Percentiles rank a stretch among this genome's conserved stretches.
These are phyloP conservation scores for Yamadazyma sp. DNA, from an alignment of 1,139 yeast species.

Conservation along the genomic window DNA sequence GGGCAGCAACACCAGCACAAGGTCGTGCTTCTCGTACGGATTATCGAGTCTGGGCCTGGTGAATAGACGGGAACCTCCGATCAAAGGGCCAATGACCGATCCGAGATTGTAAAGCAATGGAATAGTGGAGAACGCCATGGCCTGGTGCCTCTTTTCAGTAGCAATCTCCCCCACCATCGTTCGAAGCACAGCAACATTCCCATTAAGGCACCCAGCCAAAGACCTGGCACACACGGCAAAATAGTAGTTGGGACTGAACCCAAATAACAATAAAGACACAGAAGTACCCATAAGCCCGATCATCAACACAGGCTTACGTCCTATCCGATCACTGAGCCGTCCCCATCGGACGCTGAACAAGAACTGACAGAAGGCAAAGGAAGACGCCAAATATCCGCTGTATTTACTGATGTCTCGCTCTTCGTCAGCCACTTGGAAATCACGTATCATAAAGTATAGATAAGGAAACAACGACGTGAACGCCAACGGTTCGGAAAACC, in stretches of 20 bases:
- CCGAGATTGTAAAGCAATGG: conserved; percentile 62
- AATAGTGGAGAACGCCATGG: conserved; percentile 57
- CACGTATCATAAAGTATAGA: conserved; percentile 61
- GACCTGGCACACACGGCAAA: conserved; percentile 53
- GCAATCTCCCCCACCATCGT: conserved; percentile 64
- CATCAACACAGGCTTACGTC: conserved; percentile 56
- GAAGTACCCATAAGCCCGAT: conserved; percentile 54
- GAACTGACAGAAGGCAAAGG: conserved; percentile 55
- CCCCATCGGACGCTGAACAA: conserved; percentile 62
- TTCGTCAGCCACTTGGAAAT: conserved; percentile 50
- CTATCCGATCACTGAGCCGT: conserved; percentile 48
- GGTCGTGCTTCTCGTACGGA: conserved; percentile 7
- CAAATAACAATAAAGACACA: conserved; percentile 48
- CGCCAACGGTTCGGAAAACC: conserved; percentile 62
- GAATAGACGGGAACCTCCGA: conserved; percentile 45
- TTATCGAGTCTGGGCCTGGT: conserved; percentile 27
- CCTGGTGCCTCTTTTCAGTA: conserved; percentile 54
- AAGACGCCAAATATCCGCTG: conserved; percentile 58
- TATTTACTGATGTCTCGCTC: conserved; percentile 55
- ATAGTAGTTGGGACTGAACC: conserved; percentile 49
- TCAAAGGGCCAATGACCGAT: conserved; percentile 45
- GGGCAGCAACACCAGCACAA: not conserved
- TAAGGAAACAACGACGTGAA: conserved; percentile 65
- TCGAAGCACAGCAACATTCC: conserved; percentile 59
- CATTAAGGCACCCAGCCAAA: conserved; percentile 56